phyloP scores from a whole-genome alignment of 2,329 filamentous ascomycete genomes.

The Claviceps cyperi region DNA sequence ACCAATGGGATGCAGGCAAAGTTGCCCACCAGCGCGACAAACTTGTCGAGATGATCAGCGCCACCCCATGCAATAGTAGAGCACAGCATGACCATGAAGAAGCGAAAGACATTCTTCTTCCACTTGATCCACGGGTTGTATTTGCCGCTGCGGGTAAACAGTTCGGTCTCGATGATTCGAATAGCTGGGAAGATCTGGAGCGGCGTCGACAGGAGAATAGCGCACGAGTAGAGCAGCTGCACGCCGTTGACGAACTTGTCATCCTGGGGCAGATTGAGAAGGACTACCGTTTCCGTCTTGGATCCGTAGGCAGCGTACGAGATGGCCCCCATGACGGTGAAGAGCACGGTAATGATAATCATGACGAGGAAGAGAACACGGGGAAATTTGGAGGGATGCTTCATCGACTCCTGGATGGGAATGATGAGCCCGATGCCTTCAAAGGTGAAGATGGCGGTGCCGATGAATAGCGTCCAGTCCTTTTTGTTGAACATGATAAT shows the following conservation, averaged over 20 bases:
- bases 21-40: constrained; percentile 88
- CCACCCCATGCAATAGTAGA: constrained; percentile 82
- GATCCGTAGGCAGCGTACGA: constrained; percentile 95
- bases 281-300: constrained; percentile 87
- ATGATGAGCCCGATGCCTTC: constrained; percentile 97
- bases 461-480: constrained; percentile 95
- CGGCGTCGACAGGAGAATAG: constrained; percentile 90
- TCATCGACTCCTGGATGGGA: constrained; percentile 96
- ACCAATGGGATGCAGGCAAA: constrained; percentile 96
- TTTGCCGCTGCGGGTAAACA: constrained; percentile 90
- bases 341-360: constrained; percentile 86
- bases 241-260: constrained; percentile 90
- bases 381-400: constrained; percentile 77
- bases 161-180: constrained; percentile 83
- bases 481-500: constrained; percentile 81
- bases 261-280: constrained; percentile 92
- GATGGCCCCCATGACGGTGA: constrained; percentile 79
- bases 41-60: constrained; percentile 89
- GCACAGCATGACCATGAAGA: constrained; percentile 79
- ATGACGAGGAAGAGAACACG: constrained; percentile 79
- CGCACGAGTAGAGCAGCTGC: constrained; percentile 92
- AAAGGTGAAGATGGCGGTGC: constrained; percentile 97
- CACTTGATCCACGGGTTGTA: constrained; percentile 98
- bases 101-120: constrained; percentile 97
- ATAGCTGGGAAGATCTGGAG: constrained; percentile 97